These are phyloP conservation scores for Mycena vitilis DNA, from an alignment of 768 basidiomycete genomes.

Conservation along the genomic window DNA sequence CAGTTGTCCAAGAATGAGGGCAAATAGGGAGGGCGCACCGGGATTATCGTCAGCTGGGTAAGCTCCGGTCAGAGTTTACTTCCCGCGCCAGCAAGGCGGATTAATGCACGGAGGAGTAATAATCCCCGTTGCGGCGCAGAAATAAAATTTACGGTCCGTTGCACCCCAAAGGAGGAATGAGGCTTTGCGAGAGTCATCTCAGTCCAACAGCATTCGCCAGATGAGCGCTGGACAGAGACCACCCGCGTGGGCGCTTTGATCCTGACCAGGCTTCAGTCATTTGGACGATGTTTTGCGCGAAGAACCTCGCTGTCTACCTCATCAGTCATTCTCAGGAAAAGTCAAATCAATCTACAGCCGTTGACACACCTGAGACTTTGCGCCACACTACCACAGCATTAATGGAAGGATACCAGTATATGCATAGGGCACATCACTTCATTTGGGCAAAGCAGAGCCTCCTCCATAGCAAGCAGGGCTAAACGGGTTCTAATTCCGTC, in stretches of 20 bases:
- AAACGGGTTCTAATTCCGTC: too few species aligned
- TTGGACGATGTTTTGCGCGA: background rate
- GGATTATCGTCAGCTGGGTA: conserved; percentile 1
- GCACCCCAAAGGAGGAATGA: background rate
- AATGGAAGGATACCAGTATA: background rate
- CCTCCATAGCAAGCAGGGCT: too few species aligned
- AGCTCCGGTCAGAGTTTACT: conserved; percentile 9
- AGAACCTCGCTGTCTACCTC: too few species aligned
- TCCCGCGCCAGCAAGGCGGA: background rate
- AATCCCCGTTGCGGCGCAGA: background rate
- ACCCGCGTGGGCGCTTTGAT: background rate
- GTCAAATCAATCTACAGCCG: too few species aligned
- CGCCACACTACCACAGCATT: background rate
- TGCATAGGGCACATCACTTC: background rate
- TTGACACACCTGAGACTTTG: background rate
- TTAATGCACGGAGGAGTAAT: background rate
- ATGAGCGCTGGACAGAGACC: background rate
- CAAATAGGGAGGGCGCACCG: background rate
- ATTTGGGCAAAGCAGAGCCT: background rate
- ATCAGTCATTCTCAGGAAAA: too few species aligned
- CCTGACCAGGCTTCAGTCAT: background rate
- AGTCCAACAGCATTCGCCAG: background rate
- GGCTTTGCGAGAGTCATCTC: background rate
- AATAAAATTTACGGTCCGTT: conserved; percentile 2
- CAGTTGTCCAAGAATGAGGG: conserved; percentile 6